A percentile compares a stretch with the other conserved stretches of the same genome.
Evolutionary conservation across 2,329 filamentous ascomycete genomes (phyloP).

Genomic region (Aschersonia sp.): DNA sequence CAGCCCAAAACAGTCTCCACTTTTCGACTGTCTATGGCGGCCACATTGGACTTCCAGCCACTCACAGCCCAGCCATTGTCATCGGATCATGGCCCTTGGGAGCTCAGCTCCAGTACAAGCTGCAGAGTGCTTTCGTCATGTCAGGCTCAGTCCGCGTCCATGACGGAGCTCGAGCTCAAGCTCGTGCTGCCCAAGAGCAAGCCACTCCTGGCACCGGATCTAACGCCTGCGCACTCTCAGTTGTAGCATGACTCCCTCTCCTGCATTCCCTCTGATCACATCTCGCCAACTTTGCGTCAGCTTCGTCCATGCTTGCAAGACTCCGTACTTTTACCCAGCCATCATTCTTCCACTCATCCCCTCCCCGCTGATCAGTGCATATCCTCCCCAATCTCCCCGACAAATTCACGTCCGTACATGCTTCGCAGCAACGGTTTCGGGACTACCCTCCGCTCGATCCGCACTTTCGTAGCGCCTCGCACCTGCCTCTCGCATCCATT

Average conservation of each 20-base stretch:
- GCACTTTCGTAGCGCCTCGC: not conserved
- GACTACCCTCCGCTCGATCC: not conserved
- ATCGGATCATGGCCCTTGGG: conserved; percentile 1
- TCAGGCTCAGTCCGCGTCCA: not conserved
- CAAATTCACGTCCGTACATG: conserved; percentile 2
- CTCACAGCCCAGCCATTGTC: conserved; percentile 9
- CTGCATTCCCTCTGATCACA: no score
- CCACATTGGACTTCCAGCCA: conserved; percentile 2
- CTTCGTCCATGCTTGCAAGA: no score
- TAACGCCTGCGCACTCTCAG: no score
- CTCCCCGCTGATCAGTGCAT: no score
- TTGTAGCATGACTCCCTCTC: no score
- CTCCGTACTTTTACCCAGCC: no score
- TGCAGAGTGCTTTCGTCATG: not conserved
- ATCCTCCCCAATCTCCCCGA: not conserved
- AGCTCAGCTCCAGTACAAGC: no score
- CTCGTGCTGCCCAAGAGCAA: not conserved
- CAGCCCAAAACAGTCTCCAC: no score
- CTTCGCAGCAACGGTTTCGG: not conserved
- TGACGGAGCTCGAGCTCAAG: not conserved
- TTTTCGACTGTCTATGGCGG: no score
- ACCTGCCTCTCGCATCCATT: conserved; percentile 5
- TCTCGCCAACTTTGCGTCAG: no score
- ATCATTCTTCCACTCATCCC: no score
- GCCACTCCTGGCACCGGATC: not conserved